Conservation (phyloP, 208 protist species). For the Leishmania turanica region DNA sequence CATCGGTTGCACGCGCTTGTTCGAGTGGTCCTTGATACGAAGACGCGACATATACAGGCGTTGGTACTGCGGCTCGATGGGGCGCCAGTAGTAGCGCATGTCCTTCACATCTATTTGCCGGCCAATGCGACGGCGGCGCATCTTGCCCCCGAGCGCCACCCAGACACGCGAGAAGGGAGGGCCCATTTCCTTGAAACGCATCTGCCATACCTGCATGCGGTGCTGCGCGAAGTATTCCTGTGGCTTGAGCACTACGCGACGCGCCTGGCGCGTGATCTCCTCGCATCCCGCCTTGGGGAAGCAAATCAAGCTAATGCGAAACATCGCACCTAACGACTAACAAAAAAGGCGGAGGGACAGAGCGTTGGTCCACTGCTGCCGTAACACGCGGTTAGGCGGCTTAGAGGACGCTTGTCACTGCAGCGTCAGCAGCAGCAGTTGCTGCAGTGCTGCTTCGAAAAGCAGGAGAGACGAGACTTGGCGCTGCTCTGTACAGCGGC, state of each 20-base stretch:
- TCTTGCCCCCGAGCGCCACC: conserved; percentile 90
- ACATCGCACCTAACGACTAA: conserved; percentile 35
- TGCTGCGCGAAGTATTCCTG: conserved; percentile 70
- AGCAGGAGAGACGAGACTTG: background rate
- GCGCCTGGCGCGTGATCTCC: conserved; percentile 76
- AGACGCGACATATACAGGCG: conserved; percentile 90
- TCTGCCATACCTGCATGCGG: conserved; percentile 87
- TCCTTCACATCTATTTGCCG: conserved; percentile 90
- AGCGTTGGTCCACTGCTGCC: background rate
- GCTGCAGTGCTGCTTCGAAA: background rate
- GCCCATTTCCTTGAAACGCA: conserved; percentile 93
- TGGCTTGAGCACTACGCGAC: conserved; percentile 73
- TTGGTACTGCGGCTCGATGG: conserved; percentile 92
- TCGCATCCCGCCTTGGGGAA: conserved; percentile 85
- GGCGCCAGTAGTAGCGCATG: conserved; percentile 89
- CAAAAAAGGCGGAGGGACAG: conserved; percentile 10
- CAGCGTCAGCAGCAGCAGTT: background rate
- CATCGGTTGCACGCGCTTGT: conserved; percentile 60
- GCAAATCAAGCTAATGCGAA: conserved; percentile 44
- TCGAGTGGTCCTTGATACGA: conserved; percentile 66
- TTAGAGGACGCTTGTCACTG: background rate
- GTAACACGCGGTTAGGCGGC: background rate
- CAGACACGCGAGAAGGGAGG: conserved; percentile 82
- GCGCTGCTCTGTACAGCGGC: background rate
- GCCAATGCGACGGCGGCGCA: conserved; percentile 89